Percentiles rank a stretch among this genome's conserved stretches.
phyloP scores from a whole-genome alignment of 2,329 filamentous ascomycete species.

The Phoma sp. region DNA sequence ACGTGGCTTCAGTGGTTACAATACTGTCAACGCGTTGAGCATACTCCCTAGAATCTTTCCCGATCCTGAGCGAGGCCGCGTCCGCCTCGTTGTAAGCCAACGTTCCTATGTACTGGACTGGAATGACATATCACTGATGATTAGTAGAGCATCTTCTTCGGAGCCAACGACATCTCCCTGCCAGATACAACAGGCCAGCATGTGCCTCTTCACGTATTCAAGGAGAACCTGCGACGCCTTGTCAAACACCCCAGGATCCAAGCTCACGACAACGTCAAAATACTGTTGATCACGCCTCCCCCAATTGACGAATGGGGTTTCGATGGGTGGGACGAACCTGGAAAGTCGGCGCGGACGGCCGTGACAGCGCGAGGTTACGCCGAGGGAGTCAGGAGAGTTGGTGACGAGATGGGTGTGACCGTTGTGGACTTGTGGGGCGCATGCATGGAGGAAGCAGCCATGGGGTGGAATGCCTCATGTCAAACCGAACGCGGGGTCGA shows the following conservation, averaged over 20 bases:
- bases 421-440: constrained; percentile 15
- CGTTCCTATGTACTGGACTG: background rate
- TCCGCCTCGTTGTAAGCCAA: constrained; percentile 5
- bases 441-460: constrained; percentile 13
- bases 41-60: constrained; percentile 13
- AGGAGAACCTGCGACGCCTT: constrained; percentile 6
- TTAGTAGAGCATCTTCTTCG: constrained; percentile 14
- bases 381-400: constrained; percentile 5
- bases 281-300: constrained; percentile 5
- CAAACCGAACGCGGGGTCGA: constrained; percentile 5
- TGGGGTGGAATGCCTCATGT: constrained; percentile 4
- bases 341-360: constrained; percentile 18
- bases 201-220: constrained; percentile 4
- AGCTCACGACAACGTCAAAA: constrained; percentile 3
- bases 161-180: constrained; percentile 17
- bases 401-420: background rate
- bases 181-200: constrained; percentile 18
- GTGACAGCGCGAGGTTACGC: constrained; percentile 10
- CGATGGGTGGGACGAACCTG: constrained; percentile 16
- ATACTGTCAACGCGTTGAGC: constrained; percentile 12
- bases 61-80: constrained; percentile 2
- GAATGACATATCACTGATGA: background rate
- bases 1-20: constrained; percentile 20
- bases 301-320: constrained; percentile 14
- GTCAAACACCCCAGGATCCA: constrained; percentile 4